These are phyloP conservation scores for Yueomyces sp. DNA, from an alignment of 805 yeast species.

Conservation along the genomic window DNA sequence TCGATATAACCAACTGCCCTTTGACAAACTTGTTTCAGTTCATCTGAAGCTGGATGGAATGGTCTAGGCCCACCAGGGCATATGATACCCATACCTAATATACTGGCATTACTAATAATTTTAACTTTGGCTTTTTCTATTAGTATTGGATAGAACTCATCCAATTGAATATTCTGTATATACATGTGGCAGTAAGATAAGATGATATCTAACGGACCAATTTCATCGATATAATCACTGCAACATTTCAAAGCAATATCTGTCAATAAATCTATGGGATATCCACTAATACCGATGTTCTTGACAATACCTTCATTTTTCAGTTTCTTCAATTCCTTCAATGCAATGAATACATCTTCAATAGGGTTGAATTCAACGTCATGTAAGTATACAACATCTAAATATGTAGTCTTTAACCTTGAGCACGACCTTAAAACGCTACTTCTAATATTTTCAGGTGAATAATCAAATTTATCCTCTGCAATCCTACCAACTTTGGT, in stretches of 20 bases:
- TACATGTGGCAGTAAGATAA: slow-evolving; percentile 74
- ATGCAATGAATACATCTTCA: slow-evolving; percentile 44
- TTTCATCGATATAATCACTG: slow-evolving; percentile 12
- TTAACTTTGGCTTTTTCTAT: not conserved
- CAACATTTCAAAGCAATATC: slow-evolving; percentile 16
- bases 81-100: slow-evolving; percentile 76
- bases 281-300: slow-evolving; percentile 74
- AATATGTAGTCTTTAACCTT: slow-evolving; percentile 50
- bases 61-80: slow-evolving; percentile 51
- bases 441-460: slow-evolving; percentile 40
- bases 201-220: slow-evolving; percentile 60
- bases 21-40: slow-evolving; percentile 26
- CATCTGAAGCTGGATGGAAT: slow-evolving; percentile 69
- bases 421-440: slow-evolving; percentile 56
- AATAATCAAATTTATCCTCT: slow-evolving; percentile 62
- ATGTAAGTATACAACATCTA: slow-evolving; percentile 78
- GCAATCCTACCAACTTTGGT: slow-evolving; percentile 78
- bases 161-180: slow-evolving; percentile 49
- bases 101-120: slow-evolving; percentile 52
- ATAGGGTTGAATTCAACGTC: slow-evolving; percentile 72
- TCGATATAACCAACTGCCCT: not conserved
- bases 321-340: slow-evolving; percentile 43
- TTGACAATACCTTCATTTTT: slow-evolving; percentile 50
- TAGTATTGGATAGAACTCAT: slow-evolving; percentile 5
- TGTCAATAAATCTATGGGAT: slow-evolving; percentile 64